These are phyloP conservation scores for Berkeleyomyces rouxiae DNA, from an alignment of 2,329 filamentous ascomycete species.

Conservation along the genomic window DNA sequence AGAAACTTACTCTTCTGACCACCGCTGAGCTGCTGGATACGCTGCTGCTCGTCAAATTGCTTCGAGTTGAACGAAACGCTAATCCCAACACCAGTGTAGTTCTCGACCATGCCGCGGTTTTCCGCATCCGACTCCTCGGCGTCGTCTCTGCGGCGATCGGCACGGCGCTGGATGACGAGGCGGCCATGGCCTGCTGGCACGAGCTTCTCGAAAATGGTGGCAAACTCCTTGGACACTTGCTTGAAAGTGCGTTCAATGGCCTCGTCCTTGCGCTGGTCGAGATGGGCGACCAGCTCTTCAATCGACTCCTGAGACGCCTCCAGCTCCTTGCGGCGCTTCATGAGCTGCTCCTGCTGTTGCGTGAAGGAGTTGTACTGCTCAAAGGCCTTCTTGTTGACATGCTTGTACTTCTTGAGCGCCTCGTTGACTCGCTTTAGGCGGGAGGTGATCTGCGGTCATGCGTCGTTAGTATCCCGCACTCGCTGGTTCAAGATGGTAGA, in stretches of 20 bases:
- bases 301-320: conserved; percentile 77
- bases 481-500: neutral
- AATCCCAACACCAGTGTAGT: conserved; percentile 91
- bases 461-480: neutral
- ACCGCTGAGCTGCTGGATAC: conserved; percentile 91
- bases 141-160: conserved; percentile 47
- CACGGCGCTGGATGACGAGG: conserved; percentile 80
- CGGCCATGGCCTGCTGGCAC: conserved; percentile 86
- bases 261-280: conserved; percentile 93
- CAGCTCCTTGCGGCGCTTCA: conserved; percentile 70
- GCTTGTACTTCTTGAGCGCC: conserved; percentile 85
- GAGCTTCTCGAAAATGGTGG: conserved; percentile 82
- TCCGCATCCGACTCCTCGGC: conserved; percentile 53
- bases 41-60: conserved; percentile 85
- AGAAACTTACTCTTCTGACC: conserved; percentile 83
- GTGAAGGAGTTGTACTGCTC: conserved; percentile 98
- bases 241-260: conserved; percentile 98
- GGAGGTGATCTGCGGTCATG: conserved; percentile 32
- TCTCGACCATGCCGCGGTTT: conserved; percentile 62
- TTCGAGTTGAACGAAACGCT: conserved; percentile 98
- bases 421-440: conserved; percentile 84
- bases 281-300: conserved; percentile 75
- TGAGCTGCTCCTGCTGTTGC: conserved; percentile 71
- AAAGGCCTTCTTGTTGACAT: conserved; percentile 98
- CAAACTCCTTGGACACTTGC: conserved; percentile 87